Percentiles rank a stretch among this genome's conserved stretches.
phyloP scores from a whole-genome alignment of 139 green algal species.

The Tetradesmus obliquus region DNA sequence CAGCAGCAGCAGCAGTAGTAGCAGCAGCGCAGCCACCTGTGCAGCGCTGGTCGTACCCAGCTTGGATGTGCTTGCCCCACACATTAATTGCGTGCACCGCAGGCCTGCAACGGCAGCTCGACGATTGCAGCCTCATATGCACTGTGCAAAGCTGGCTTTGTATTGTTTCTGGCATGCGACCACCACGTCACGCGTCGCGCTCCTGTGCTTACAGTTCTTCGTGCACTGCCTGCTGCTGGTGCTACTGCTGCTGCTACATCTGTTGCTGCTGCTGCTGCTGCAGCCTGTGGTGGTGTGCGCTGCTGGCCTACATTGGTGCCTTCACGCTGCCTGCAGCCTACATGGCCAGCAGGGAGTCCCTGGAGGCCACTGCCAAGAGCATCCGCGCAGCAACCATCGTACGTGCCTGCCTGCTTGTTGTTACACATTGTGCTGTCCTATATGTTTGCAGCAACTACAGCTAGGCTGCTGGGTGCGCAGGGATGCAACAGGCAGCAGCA shows the following conservation, averaged over 20 bases:
- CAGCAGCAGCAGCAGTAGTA: not conserved
- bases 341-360: not conserved
- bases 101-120: too few relatives aligned
- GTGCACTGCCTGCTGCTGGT: too few relatives aligned
- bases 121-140: too few relatives aligned
- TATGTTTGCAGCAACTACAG: too few relatives aligned
- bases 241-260: too few relatives aligned
- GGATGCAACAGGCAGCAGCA: not conserved
- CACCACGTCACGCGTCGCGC: too few relatives aligned
- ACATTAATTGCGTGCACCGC: too few relatives aligned
- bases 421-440: not conserved
- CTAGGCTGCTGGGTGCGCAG: not conserved
- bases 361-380: not conserved
- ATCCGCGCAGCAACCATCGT: constrained; percentile 24
- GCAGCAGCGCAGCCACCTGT: not conserved
- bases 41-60: not conserved
- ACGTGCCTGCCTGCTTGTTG: not conserved
- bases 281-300: constrained; percentile 29
- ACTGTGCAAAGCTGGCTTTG: too few relatives aligned
- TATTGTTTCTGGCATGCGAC: too few relatives aligned
- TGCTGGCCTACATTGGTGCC: constrained; percentile 33
- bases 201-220: too few relatives aligned
- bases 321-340: constrained; percentile 34
- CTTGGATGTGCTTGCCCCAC: too few relatives aligned
- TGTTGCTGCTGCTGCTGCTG: not conserved